phyloP scores from a whole-genome alignment of 2,329 filamentous ascomycete species.

The Trichoderma cornu-damae region DNA sequence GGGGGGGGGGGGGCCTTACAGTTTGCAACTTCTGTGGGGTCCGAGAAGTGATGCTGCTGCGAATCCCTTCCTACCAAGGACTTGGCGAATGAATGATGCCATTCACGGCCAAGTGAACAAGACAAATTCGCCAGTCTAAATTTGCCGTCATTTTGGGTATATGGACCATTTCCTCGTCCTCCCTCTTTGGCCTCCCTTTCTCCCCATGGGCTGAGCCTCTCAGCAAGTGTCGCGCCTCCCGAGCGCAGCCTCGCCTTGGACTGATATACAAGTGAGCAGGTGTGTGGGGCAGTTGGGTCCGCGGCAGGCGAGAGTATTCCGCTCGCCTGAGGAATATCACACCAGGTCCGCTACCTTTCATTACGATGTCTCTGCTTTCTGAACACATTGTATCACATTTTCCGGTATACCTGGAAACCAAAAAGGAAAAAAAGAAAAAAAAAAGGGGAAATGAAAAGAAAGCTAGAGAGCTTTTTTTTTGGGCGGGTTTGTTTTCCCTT shows the following conservation, averaged over 20 bases:
- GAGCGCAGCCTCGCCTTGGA: neutral
- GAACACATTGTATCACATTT: neutral
- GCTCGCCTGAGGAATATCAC: neutral
- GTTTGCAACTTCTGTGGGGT: neutral
- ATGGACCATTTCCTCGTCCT: neutral
- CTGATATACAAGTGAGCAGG: neutral
- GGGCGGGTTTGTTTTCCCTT: neutral
- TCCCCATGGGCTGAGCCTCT: neutral
- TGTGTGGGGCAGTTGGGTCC: neutral
- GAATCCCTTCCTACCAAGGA: neutral
- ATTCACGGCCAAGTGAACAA: neutral
- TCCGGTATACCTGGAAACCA: neutral
- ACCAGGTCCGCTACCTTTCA: neutral
- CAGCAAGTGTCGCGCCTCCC: neutral
- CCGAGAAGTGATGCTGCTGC: too few relatives aligned
- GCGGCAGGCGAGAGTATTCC: neutral
- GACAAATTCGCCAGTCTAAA: neutral
- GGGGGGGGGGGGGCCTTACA: neutral
- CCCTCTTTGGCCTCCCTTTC: neutral
- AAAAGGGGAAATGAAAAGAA: too few relatives aligned
- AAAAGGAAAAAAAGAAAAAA: neutral
- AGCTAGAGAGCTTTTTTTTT: too few relatives aligned
- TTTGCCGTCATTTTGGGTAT: neutral
- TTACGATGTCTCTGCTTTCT: neutral
- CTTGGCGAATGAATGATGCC: neutral